These are phyloP conservation scores for Cyberlindnera mississippiensis DNA, from an alignment of 805 yeast genomes.

Conservation along the genomic window DNA sequence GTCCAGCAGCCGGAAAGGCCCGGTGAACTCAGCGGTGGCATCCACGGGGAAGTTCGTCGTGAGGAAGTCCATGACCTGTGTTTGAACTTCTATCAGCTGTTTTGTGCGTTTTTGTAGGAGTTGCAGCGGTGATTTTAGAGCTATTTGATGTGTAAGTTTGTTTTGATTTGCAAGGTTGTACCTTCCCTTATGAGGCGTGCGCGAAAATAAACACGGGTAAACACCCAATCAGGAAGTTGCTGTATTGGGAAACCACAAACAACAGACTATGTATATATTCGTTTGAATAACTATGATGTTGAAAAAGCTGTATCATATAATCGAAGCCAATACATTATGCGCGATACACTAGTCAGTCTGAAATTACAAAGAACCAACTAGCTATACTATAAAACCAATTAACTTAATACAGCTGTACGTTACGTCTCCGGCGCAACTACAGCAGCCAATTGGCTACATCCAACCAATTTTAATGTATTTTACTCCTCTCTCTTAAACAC, in stretches of 20 bases:
- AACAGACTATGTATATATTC: no score
- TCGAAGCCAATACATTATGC: no score
- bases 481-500: conserved; percentile 1
- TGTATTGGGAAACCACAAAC: no score
- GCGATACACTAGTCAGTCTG: no score
- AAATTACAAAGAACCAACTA: no score
- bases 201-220: not conserved
- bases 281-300: no score
- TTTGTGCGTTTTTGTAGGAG: not conserved
- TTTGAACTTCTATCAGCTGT: not conserved
- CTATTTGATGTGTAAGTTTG: not conserved
- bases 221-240: not conserved
- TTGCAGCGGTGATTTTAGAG: not conserved
- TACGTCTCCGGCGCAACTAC: no score
- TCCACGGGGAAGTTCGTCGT: conserved; percentile 23
- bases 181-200: not conserved
- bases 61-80: conserved; percentile 21
- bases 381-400: no score
- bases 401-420: no score
- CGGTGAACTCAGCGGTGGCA: conserved; percentile 10
- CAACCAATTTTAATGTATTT: no score
- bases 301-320: no score
- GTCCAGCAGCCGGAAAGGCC: conserved; percentile 21
- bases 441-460: no score
- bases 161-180: conserved; percentile 1